Conservation (phyloP, 2,329 filamentous ascomycete species). For the Colletotrichum spinosum region DNA sequence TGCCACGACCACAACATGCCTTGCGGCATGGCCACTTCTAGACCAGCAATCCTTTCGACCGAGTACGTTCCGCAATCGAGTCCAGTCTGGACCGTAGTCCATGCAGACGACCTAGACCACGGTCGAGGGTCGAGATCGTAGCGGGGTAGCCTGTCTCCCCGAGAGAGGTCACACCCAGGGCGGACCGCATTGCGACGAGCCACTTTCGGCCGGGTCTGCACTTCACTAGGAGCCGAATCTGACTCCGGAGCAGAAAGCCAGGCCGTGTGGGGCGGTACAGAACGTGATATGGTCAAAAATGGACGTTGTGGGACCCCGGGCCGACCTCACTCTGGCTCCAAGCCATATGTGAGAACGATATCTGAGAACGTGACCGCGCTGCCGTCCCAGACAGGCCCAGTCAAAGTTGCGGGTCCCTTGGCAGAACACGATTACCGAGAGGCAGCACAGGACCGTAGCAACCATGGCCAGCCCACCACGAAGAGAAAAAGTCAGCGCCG, state of each 20-base stretch:
- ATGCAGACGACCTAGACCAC: no score
- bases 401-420: not conserved
- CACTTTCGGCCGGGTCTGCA: not conserved
- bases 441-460: not conserved
- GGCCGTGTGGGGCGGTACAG: not conserved
- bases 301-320: not conserved
- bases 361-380: not conserved
- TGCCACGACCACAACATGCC: no score
- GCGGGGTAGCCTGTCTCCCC: no score
- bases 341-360: not conserved
- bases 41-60: no score
- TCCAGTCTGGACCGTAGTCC: no score
- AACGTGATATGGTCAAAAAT: not conserved
- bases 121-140: no score
- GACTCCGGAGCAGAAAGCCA: not conserved
- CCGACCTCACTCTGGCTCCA: not conserved
- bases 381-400: not conserved
- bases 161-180: no score
- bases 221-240: not conserved
- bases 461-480: not conserved
- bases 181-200: no score
- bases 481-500: not conserved
- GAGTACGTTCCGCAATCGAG: no score
- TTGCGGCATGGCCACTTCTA: no score
- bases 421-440: not conserved